Percentiles rank a stretch among this genome's conserved stretches.
Conservation (phyloP, 1,284 basidiomycete species). For the Fereydounia khargensis region DNA sequence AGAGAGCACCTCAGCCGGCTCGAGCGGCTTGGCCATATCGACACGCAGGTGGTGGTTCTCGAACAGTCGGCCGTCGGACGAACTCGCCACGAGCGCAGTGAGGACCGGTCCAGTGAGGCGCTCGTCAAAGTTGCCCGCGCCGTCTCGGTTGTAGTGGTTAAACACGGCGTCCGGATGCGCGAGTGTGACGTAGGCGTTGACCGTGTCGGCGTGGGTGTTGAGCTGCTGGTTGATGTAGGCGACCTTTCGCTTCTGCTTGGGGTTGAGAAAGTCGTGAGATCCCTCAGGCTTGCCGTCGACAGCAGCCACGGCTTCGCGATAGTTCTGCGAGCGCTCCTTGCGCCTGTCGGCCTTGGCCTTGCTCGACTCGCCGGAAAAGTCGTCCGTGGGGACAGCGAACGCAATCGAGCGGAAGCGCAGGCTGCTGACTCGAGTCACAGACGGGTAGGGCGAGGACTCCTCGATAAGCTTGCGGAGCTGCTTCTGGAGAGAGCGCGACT, state of each 20-base stretch:
- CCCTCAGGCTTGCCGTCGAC: constrained; percentile 41
- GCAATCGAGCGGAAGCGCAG: constrained; percentile 58
- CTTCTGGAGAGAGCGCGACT: constrained; percentile 60
- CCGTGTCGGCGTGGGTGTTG: constrained; percentile 45
- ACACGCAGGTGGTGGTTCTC: constrained; percentile 63
- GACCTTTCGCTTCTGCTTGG: constrained; percentile 86
- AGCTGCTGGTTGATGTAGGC: constrained; percentile 85
- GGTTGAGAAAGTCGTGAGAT: constrained; percentile 66
- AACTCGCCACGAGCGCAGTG: constrained; percentile 65
- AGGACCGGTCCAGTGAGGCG: constrained; percentile 62
- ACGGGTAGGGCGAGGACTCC: constrained; percentile 40
- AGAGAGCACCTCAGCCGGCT: constrained; percentile 34
- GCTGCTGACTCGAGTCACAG: constrained; percentile 28
- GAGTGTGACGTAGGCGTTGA: constrained; percentile 54
- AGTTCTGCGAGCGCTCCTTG: constrained; percentile 64
- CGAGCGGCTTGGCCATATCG: constrained; percentile 45
- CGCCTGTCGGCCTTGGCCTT: constrained; percentile 56
- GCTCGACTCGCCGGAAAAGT: constrained; percentile 37
- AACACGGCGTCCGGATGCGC: constrained; percentile 32
- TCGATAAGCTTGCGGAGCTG: constrained; percentile 57
- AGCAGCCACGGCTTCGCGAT: constrained; percentile 63
- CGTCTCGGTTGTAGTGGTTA: constrained; percentile 9
- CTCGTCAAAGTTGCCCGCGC: constrained; percentile 8
- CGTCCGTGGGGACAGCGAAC: constrained; percentile 52
- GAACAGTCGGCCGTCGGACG: constrained; percentile 72